Percentiles rank a stretch among this genome's conserved stretches.
Conservation (phyloP, 306 rosid genomes). For the Citrullus colocynthis region DNA sequence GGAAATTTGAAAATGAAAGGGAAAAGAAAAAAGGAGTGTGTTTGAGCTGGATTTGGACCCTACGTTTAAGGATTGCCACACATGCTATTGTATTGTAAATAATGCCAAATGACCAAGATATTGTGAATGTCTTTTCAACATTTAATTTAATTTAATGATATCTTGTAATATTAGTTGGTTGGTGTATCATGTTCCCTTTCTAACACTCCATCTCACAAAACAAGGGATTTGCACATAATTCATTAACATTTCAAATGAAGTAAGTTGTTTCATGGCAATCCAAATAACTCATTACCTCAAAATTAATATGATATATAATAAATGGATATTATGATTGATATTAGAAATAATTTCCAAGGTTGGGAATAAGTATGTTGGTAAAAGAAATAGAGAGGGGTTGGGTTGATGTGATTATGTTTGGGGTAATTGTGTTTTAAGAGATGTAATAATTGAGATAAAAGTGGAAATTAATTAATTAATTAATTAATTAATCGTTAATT, state of each 20-base stretch:
- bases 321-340: no score
- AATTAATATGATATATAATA: no score
- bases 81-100: not conserved
- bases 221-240: not conserved
- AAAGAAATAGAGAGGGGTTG: no score
- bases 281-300: not conserved
- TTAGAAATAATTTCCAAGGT: no score
- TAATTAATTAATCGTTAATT: not conserved
- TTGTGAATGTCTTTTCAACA: not conserved
- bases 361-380: no score
- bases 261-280: not conserved
- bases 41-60: conserved; percentile 8
- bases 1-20: conserved; percentile 5
- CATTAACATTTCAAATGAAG: not conserved
- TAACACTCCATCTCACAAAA: not conserved
- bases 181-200: not conserved
- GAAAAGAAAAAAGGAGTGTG: not conserved
- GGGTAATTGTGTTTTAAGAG: no score
- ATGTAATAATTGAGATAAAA: not conserved
- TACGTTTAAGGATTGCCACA: not conserved
- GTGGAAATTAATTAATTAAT: not conserved
- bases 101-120: conserved; percentile 9
- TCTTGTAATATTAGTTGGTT: not conserved
- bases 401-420: no score
- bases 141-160: not conserved